phyloP scores from a whole-genome alignment of 2,329 filamentous ascomycete species.

The Eurotiales sp. region DNA sequence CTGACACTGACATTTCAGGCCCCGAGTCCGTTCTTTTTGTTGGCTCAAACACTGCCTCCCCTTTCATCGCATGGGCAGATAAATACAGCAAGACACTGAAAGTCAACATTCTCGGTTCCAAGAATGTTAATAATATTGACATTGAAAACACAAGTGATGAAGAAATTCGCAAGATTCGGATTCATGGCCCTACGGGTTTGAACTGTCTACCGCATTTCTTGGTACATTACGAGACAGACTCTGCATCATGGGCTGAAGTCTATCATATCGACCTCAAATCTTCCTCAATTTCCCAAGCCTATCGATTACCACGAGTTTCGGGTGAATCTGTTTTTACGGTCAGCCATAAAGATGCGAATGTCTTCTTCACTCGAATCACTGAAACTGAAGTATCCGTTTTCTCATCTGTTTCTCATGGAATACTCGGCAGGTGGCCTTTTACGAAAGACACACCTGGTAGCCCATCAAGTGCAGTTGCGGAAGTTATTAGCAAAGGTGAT shows the following conservation, averaged over 20 bases:
- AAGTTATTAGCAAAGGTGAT: slow-evolving; percentile 71
- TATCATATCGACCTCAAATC: slow-evolving; percentile 76
- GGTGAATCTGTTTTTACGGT: slow-evolving; percentile 74
- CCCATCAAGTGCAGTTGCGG: slow-evolving; percentile 68
- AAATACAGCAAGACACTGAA: slow-evolving; percentile 42
- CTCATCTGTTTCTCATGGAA: slow-evolving; percentile 71
- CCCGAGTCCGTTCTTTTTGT: slow-evolving; percentile 39
- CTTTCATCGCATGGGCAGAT: slow-evolving; percentile 45
- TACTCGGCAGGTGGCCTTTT: slow-evolving; percentile 70
- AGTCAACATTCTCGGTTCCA: slow-evolving; percentile 43
- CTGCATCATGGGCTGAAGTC: slow-evolving; percentile 75
- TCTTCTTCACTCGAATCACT: slow-evolving; percentile 84
- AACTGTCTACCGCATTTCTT: slow-evolving; percentile 78
- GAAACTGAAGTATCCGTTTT: slow-evolving; percentile 68
- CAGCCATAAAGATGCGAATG: slow-evolving; percentile 72
- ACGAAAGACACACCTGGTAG: slow-evolving; percentile 44
- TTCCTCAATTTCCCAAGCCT: slow-evolving; percentile 68
- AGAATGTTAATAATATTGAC: slow-evolving; percentile 35
- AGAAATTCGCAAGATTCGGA: slow-evolving; percentile 52
- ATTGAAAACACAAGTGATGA: slow-evolving; percentile 40
- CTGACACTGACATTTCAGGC: slow-evolving; percentile 65
- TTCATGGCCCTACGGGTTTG: slow-evolving; percentile 70
- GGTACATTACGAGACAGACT: slow-evolving; percentile 69
- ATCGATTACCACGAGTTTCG: slow-evolving; percentile 68
- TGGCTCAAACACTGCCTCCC: slow-evolving; percentile 37